Evolutionary conservation across 2,329 filamentous ascomycete species (phyloP).

Genomic region (Malbranchea cinnamomea): DNA sequence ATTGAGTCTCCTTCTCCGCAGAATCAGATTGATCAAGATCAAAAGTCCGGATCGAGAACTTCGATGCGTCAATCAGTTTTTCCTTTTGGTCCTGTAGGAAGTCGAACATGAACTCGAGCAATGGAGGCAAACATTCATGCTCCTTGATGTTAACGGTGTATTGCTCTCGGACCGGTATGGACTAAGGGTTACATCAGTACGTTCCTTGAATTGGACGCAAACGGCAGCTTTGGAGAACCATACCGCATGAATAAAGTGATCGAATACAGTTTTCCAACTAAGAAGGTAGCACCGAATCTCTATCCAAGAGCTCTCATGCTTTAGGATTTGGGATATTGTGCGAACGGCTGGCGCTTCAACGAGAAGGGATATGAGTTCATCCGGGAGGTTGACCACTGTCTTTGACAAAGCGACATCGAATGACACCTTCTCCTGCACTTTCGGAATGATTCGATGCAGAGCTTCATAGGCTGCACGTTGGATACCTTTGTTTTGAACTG

Average conservation of each 20-base stretch:
- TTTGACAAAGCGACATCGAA: conserved; percentile 50
- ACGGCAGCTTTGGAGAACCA: conserved; percentile 11
- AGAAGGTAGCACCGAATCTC: conserved; percentile 66
- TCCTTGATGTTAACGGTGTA: conserved; percentile 69
- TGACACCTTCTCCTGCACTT: conserved; percentile 64
- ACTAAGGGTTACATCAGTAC: conserved; percentile 23
- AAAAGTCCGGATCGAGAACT: conserved; percentile 54
- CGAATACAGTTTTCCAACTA: conserved; percentile 81
- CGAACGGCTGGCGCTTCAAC: conserved; percentile 61
- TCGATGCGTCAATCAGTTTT: conserved; percentile 54
- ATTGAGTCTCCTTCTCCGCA: conserved; percentile 61
- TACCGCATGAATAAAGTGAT: conserved; percentile 59
- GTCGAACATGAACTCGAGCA: conserved; percentile 71
- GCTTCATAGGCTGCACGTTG: conserved; percentile 70
- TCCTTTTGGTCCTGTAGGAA: conserved; percentile 66
- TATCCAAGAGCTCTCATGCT: conserved; percentile 51
- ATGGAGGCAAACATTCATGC: conserved; percentile 48
- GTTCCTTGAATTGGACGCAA: neutral
- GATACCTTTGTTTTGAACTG: conserved; percentile 57
- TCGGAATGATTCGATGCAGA: conserved; percentile 65
- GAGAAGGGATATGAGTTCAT: conserved; percentile 70
- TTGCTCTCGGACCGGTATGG: conserved; percentile 66
- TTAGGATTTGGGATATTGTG: conserved; percentile 48
- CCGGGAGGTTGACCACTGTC: conserved; percentile 52
- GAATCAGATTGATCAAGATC: conserved; percentile 44